A percentile compares a stretch with the other conserved stretches of the same genome.
Conservation (phyloP, 306 rosid species). For the Rubus parviflorus region DNA sequence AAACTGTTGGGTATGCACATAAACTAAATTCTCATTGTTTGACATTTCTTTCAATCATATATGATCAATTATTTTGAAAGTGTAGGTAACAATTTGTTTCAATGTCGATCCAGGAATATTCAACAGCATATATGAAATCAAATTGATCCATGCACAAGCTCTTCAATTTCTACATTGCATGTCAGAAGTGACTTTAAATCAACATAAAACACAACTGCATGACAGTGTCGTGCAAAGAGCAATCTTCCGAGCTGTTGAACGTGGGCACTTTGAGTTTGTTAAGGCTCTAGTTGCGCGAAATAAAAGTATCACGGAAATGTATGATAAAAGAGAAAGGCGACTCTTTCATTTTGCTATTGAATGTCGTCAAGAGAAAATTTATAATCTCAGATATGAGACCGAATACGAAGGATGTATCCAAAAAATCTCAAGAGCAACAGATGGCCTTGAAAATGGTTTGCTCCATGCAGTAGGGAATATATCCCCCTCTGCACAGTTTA, state of each 20-base stretch:
- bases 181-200: not conserved
- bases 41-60: no score
- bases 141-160: not conserved
- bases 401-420: no score
- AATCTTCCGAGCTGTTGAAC: not conserved
- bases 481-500: not conserved
- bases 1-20: no score
- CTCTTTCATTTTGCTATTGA: not conserved
- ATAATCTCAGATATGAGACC: no score
- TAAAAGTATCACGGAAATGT: fast-evolving
- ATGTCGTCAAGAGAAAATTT: not conserved
- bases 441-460: no score
- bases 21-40: no score
- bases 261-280: not conserved
- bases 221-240: not conserved
- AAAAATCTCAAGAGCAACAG: no score
- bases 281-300: not conserved
- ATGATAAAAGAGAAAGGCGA: not conserved
- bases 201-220: no score
- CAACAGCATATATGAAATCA: not conserved
- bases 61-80: no score
- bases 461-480: not conserved
- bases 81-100: not conserved
- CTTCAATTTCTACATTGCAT: not conserved
- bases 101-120: not conserved